A percentile compares a stretch with the other conserved stretches of the same genome.
Evolutionary conservation across 257 asterid species (phyloP).

Genomic region (Solanum corneliomulleri): DNA sequence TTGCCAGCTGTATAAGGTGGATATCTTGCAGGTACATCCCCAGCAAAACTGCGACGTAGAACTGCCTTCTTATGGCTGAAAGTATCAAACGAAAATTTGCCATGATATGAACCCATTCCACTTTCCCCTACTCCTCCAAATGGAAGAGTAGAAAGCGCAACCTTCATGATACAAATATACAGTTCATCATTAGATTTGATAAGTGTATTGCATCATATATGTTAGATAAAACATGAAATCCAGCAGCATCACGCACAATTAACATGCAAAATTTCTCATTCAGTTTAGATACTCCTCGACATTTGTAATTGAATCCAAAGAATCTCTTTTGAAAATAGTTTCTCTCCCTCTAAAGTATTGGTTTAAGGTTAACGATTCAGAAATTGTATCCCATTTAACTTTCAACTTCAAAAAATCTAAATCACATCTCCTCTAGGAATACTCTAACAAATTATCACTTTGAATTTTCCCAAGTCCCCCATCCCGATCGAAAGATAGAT

Average conservation of each 20-base stretch:
- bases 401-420: not conserved
- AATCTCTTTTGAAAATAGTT: not conserved
- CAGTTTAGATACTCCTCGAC: not conserved
- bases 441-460: not conserved
- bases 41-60: conserved; percentile 46
- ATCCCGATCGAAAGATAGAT: not conserved
- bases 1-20: conserved; percentile 73
- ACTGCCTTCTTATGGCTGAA: conserved; percentile 93
- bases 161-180: conserved; percentile 29
- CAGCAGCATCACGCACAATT: not conserved
- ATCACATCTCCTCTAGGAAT: not conserved
- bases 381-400: not conserved
- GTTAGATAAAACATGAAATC: not conserved
- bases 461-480: not conserved
- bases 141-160: conserved; percentile 46
- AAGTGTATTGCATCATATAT: not conserved
- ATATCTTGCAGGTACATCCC: conserved; percentile 67
- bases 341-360: not conserved
- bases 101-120: conserved; percentile 95
- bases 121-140: conserved; percentile 97
- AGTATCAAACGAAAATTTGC: conserved; percentile 74
- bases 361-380: not conserved
- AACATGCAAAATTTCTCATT: not conserved
- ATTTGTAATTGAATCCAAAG: not conserved
- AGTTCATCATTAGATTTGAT: not conserved